A percentile compares a stretch with the other conserved stretches of the same genome.
Conservation (phyloP, 805 yeast species). For the Yarrowia porcina region DNA sequence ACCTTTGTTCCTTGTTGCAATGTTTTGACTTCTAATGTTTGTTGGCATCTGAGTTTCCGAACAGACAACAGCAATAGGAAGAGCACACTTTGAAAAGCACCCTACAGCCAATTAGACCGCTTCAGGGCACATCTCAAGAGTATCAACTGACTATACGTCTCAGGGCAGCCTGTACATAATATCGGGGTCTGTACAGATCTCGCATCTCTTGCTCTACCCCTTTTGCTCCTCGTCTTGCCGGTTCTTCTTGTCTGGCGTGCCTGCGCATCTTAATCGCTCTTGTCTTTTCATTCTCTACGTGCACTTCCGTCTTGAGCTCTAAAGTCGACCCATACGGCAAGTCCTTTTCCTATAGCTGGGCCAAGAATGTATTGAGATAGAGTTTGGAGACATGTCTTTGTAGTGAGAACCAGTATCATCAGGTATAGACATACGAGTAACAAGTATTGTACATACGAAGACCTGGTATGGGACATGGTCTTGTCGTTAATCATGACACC, state of each 20-base stretch:
- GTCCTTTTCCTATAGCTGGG: neutral
- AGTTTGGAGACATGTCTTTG: neutral
- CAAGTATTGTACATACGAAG: too few species aligned
- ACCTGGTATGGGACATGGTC: too few species aligned
- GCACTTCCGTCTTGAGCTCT: constrained; percentile 21
- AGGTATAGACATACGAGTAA: too few species aligned
- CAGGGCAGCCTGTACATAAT: neutral
- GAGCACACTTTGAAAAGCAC: neutral
- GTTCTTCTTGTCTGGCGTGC: neutral
- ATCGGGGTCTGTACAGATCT: neutral
- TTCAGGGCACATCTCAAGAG: neutral
- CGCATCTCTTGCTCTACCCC: neutral
- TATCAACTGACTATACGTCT: neutral
- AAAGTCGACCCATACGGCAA: constrained; percentile 20
- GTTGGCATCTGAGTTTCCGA: neutral
- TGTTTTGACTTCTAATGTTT: neutral
- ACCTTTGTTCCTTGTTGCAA: neutral
- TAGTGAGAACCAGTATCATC: neutral
- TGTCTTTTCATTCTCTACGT: neutral
- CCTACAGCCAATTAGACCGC: neutral
- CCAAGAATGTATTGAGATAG: neutral
- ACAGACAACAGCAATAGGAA: neutral
- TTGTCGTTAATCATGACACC: too few species aligned
- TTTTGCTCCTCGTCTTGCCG: neutral
- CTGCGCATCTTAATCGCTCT: neutral